Base-by-base conservation (phyloP, 495 filamentous ascomycete species). In the Sordaria brevicollis region DNA sequence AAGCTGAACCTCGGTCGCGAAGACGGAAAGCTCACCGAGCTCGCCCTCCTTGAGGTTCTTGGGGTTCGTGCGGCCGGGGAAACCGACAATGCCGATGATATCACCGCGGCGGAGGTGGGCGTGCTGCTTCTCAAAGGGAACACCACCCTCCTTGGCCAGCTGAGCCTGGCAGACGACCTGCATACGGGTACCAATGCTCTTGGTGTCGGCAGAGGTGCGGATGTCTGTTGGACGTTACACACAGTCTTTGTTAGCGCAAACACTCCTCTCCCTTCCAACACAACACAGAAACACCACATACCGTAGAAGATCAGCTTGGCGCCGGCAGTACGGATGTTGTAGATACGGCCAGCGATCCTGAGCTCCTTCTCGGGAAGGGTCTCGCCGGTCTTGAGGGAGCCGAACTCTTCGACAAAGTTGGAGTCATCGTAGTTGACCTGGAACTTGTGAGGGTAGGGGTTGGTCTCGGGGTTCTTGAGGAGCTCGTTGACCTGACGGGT, bases 381-480 rank as follows among this genome's bases (percentile, higher is more conserved):
- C 81, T 98, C 93, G 77, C 96, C 95, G 73, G 92, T 96, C 83
- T 90, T 89, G 75, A 98, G 88, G 66, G 87, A 79, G 65, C 85
- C 85, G 75, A 92, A 94, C 35, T 93, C 83, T 73, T 89, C 85
- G 72, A 92, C 81, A 81, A 95, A 94, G 62, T 93, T 87, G 71
- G 86, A 81, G 67, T 97, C 83, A 73, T 93, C 90, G 73, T 89
- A 90, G 74, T 89, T 92, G 79, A 92, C 89, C 57, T 93, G 84
- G 86, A 97, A 98, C 86, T 98, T 98, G 88, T 99, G 95, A 10
- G 95, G 96, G 80, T 97, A 97, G 19, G 95, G 93, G 79, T 96
- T 91, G 25, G 92, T 93, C 39, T 89, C 81, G 82, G 93, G 89
- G 78, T 86, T 89, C 78, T 91, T 85, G 77, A 90, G 89, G 69